Evolutionary conservation across 257 asterid species (phyloP).

Genomic region (Solanum lycopersicoides): DNA sequence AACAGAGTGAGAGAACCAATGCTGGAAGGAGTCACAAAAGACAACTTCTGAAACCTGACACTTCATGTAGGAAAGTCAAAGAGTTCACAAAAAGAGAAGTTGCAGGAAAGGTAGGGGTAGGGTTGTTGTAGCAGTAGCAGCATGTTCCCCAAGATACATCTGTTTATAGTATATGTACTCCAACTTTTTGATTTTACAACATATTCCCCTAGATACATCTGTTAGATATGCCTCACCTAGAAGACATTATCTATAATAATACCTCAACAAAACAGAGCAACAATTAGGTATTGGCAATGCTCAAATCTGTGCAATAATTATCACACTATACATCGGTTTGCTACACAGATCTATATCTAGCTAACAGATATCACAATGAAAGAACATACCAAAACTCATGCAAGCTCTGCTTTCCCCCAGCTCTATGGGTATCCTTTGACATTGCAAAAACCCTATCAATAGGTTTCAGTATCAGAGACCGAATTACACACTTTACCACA

Average conservation of each 20-base stretch:
- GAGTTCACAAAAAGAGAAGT: neutral
- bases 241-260: neutral
- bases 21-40: neutral
- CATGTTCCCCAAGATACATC: neutral
- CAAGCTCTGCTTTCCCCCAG: constrained; percentile 5
- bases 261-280: neutral
- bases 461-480: neutral
- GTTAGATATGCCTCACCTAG: neutral
- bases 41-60: neutral
- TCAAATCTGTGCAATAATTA: neutral
- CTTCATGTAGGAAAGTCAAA: neutral
- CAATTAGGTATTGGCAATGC: neutral
- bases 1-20: neutral
- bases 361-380: neutral
- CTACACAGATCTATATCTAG: neutral
- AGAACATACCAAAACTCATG: constrained; percentile 7
- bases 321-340: neutral
- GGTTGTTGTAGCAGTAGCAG: neutral
- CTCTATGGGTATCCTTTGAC: neutral
- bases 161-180: neutral
- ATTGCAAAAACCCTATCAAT: constrained; percentile 1
- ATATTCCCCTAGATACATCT: neutral
- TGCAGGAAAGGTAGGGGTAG: neutral
- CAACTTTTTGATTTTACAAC: neutral
- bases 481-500: neutral